Evolutionary conservation across 176 grass and related monocot genomes (phyloP), one percentile per base, ranked within the genome.

Genomic region (Chrysopogon serrulatus): DNA sequence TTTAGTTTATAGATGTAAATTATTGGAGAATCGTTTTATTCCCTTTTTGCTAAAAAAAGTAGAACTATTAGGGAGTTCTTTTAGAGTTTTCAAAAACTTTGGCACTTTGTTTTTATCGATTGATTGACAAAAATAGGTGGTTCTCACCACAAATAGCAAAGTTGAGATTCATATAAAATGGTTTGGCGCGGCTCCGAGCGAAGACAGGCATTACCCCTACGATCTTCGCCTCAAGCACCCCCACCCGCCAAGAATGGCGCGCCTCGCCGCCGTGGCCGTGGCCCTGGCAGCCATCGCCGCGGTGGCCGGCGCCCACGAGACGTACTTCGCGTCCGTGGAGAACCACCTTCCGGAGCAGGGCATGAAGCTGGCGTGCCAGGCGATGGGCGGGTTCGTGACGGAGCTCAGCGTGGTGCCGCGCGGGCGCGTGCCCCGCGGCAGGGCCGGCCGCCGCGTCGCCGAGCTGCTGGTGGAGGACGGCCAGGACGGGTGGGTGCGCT

Each of bases 341-440:
- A 90, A 90, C 83, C 53, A 56, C 10, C 79, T 82, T 1, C 44
- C 72, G 3, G 54, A 8, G 5, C 34, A 2, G 34, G 88, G 88
- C 34, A 90, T 90, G 88, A 39, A 45, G 37, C 88, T 90, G 1
- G 56, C 70, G 11, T 90, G 88, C 83, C 79, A 56, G 26, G 41
- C 79, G 10, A 5, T 82, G 15, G 79, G 72, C 79, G 79, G 65
- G 47, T 21, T 78, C 64, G 0, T 35, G 17, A 70, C 83, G 15
- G 65, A 54, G 7, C 26, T 51, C 33, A 90, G 78, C 83, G 88
- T 86, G 19, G 73, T 86, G 73, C 88, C 88, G 4, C 83, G 73
- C 7, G 83, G 88, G 10, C 78, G 65, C 54, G 65, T 86, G 19
- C 77, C 83, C 32, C 73, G 47, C 43, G 79, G 39, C 78, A 32